Evolutionary conservation across 345 rosid genomes (phyloP), one percentile per base, ranked within the genome.

Genomic region (Eucalyptus cloeziana): DNA sequence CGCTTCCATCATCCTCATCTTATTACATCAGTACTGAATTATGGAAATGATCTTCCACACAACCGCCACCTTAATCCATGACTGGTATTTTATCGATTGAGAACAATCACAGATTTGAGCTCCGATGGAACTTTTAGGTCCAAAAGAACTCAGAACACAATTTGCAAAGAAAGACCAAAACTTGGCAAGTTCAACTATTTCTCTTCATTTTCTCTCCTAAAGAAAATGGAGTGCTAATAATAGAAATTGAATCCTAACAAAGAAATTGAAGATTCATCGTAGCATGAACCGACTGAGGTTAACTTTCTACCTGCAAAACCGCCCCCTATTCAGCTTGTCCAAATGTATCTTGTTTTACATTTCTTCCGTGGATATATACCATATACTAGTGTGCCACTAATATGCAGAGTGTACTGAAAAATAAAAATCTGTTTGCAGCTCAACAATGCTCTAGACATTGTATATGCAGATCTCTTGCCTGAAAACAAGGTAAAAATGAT

Each of bases 401-500:
- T 44, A 87, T 37, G 49, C 37, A 49, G 50, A 30, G 51, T n/a
- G 21, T 64, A 14, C 40, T 15, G 76, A 64, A 14, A n/a, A n/a
- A 64, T 64, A 16, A 64, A 44, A 27, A 83, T 85, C 16, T 89
- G 43, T 86, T 30, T 89, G 92, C 96, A 97, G 98, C 91, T 97
- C 43, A 94, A 93, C 64, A 89, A 95, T 90, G 93, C 92, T n/a
- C 91, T 96, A 24, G 96, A 96, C 8, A 80, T 85, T 33, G 94
- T 97, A 51, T 92, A 91, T 64, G 91, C 99, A 16, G 96, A 95
- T 81, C 96, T 96, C 86, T 92, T 96, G 69, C 99, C 99, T 0
- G 93, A 95, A 91, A 96, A 93, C 85, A 97, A 97, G 90, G 95
- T 94, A 4, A 89, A 88, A 87, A 94, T 94, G 49, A 90, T 97